Conservation (phyloP, 495 filamentous ascomycete genomes). For the Halenospora varia region DNA sequence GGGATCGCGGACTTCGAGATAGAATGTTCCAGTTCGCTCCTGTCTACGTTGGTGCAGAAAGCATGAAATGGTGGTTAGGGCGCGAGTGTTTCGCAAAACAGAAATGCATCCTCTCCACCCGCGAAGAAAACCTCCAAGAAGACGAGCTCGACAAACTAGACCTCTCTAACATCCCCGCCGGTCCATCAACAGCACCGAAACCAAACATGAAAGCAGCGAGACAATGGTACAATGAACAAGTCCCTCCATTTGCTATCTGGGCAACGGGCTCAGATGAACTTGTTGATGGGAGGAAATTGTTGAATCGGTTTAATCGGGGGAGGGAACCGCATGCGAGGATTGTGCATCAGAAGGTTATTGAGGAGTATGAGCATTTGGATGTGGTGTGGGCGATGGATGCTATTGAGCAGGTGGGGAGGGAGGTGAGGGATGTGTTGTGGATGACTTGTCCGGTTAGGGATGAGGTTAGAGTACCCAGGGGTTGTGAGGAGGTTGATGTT, state of each 20-base stretch:
- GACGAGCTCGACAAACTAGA: slow-evolving; percentile 54
- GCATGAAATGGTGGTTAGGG: slow-evolving; percentile 95
- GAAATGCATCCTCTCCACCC: slow-evolving; percentile 82
- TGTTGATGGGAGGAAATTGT: slow-evolving; percentile 74
- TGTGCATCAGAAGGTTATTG: slow-evolving; percentile 78
- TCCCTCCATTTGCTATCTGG: slow-evolving; percentile 88
- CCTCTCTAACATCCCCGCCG: slow-evolving; percentile 10
- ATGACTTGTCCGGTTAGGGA: slow-evolving; percentile 54
- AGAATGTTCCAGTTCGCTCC: slow-evolving; percentile 91
- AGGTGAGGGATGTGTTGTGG: slow-evolving; percentile 83
- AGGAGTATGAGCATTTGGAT: slow-evolving; percentile 93
- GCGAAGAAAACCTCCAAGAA: slow-evolving; percentile 60
- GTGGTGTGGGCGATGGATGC: slow-evolving; percentile 95
- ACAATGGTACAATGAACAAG: slow-evolving; percentile 73
- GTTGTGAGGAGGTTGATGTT: slow-evolving; percentile 45
- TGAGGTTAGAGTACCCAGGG: slow-evolving; percentile 57
- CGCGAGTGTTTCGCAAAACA: slow-evolving; percentile 87
- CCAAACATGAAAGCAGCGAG: not conserved
- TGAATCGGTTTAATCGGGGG: slow-evolving; percentile 70
- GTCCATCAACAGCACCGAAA: slow-evolving; percentile 44
- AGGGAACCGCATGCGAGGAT: slow-evolving; percentile 78
- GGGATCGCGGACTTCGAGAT: slow-evolving; percentile 76
- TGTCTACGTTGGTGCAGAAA: slow-evolving; percentile 84
- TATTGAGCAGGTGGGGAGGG: slow-evolving; percentile 76
- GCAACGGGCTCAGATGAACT: slow-evolving; percentile 75